Evolutionary conservation across 192 early-diverging fungal species (phyloP), one percentile per base, ranked within the genome.

Genomic region (Irineochytrium annulatum): DNA sequence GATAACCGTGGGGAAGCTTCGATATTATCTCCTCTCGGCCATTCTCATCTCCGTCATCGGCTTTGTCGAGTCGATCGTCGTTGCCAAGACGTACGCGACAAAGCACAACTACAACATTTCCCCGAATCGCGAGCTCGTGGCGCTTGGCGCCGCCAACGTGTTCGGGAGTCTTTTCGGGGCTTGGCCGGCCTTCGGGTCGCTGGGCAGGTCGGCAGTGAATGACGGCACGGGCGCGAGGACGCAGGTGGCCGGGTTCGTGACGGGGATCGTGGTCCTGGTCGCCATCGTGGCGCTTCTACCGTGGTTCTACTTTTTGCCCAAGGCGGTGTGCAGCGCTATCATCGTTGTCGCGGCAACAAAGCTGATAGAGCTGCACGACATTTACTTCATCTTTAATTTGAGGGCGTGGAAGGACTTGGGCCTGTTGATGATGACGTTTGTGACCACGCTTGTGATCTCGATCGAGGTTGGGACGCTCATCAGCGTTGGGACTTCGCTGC

Each of bases 81-180:
- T 95, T 19, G 87, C 93, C 2, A 93, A 96, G 64, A 91, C 91
- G 27, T 97, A 94, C 68, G 87, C 94, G 0, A 86, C 84, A 53
- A 84, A 90, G 45, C 89, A 95, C 76, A 90, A 94, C 71, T 96
- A 97, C 63, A 74, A 87, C 4, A 89, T 97, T 37, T 91, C 89
- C 14, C 87, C 95, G 8, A 99, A 99, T 64, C 87, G 96, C 35
- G 96, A 99, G 70, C 78, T 99, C 31, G 95, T 99, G 34, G 96
- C 95, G 2, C 73, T 99, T 57, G 96, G 96, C 27, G 71, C 88
- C n/a, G 78, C 87, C 49, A 99, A 97, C 57, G 79, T 92, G 29
- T 55, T 91, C 35, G 89, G 91, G 29, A 85, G 87, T 20, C 71
- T 91, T 0, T 93, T 97, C 61, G 84, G 86, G 5, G 74, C 55